phyloP scores from a whole-genome alignment of 1,284 basidiomycete species.

The Hymenochaete sp. region DNA sequence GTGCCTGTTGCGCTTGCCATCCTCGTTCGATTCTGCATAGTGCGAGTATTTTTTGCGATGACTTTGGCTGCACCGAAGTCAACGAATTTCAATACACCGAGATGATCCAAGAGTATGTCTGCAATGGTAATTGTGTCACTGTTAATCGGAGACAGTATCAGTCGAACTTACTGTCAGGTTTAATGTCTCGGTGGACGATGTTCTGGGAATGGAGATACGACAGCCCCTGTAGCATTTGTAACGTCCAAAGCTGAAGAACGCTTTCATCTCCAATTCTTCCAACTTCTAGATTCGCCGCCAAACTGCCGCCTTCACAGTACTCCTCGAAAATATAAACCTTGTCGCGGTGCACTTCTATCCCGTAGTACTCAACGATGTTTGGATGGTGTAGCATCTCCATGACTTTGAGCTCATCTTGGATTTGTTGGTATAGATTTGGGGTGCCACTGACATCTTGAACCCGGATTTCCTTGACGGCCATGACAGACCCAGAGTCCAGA shows the following conservation, averaged over 20 bases:
- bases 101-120: constrained; percentile 94
- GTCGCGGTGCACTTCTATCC: constrained; percentile 98
- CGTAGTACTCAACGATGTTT: constrained; percentile 98
- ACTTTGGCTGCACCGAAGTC: constrained; percentile 99
- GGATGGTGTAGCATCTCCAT: constrained; percentile 99
- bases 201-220: constrained; percentile 89
- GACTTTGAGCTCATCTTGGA: constrained; percentile 94
- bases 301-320: constrained; percentile 93
- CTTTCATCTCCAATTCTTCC: constrained; percentile 96
- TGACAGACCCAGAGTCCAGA: constrained; percentile 90
- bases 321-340: constrained; percentile 99
- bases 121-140: constrained; percentile 19
- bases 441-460: constrained; percentile 87
- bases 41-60: constrained; percentile 87
- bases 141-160: constrained; percentile 4
- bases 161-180: constrained; percentile 86
- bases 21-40: constrained; percentile 64
- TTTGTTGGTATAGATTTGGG: constrained; percentile 83
- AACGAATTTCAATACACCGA: constrained; percentile 93
- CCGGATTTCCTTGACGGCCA: constrained; percentile 99
- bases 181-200: constrained; percentile 96
- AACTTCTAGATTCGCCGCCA: constrained; percentile 86
- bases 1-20: constrained; percentile 23
- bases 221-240: constrained; percentile 95
- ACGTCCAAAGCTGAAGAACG: constrained; percentile 91